Conservation (phyloP, 495 filamentous ascomycete species). For the Hypoxylon perforatum region DNA sequence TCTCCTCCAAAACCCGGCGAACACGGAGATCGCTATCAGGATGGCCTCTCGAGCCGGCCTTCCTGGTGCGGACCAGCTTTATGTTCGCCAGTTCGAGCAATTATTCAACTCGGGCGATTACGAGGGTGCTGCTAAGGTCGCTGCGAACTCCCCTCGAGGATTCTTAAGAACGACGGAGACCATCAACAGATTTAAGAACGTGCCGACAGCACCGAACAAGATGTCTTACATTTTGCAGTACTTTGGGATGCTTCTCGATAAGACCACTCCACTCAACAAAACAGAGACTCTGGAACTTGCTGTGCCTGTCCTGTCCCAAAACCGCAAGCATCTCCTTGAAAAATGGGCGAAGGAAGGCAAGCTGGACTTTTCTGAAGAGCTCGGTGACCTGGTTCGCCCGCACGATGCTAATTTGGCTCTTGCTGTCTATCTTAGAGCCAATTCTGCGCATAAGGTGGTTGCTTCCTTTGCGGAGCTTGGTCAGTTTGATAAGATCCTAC, state of each 20-base stretch:
- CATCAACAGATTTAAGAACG: constrained; percentile 91
- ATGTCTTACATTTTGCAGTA: constrained; percentile 96
- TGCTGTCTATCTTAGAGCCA: constrained; percentile 86
- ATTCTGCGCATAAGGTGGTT: constrained; percentile 89
- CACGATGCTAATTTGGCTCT: constrained; percentile 90
- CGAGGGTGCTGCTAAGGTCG: constrained; percentile 90
- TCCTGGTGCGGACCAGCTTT: constrained; percentile 94
- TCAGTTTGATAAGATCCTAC: constrained; percentile 93
- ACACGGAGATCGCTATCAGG: constrained; percentile 90
- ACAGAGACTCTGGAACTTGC: constrained; percentile 95
- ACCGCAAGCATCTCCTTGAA: constrained; percentile 93
- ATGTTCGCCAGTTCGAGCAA: constrained; percentile 90
- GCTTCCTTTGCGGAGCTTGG: constrained; percentile 95
- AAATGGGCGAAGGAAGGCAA: constrained; percentile 98
- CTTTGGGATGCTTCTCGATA: constrained; percentile 96
- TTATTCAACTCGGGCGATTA: constrained; percentile 80
- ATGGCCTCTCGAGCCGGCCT: constrained; percentile 93
- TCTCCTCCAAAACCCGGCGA: constrained; percentile 93
- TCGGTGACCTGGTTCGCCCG: constrained; percentile 90
- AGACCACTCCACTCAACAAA: constrained; percentile 84
- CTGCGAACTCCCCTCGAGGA: constrained; percentile 94
- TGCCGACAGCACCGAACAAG: constrained; percentile 77
- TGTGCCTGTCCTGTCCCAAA: constrained; percentile 89
- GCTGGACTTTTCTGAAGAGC: constrained; percentile 91
- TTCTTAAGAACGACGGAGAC: constrained; percentile 94